Base-by-base conservation (phyloP, 225 moss, liverwort and hornwort genomes). In the Ulota crispa region DNA sequence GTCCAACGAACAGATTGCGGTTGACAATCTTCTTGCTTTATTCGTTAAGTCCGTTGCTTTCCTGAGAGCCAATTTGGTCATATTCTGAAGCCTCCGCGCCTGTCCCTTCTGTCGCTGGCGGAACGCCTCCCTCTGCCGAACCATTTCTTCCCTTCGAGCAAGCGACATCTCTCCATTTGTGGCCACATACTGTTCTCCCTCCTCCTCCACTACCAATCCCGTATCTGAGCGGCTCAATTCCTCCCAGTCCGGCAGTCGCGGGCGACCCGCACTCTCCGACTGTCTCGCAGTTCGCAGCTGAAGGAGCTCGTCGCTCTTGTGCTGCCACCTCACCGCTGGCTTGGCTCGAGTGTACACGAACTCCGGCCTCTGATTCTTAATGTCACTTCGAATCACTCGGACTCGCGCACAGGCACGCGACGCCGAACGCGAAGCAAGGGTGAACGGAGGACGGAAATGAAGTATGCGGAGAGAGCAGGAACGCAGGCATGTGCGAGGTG, bases 21-120 rank as follows among this genome's bases (percentile, higher is more conserved):
- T 83, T 6, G 94, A 81, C 71, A 96, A 81, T 76, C 94, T 85
- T 57, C 83, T 78, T 2, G 91, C 96, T 82, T 89, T 96, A 61
- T 81, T 88, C 59, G 88, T 89, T 89, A 93, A 89, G 84, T 94
- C 94, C 74, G 89, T 93, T 60, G 92, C 95, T 84, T 93, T 96
- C 77, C 90, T 45, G 23, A 99, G 94, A 13, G 95, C 95, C 83
- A 94, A 75, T 82, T 92, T 93, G 14, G 98, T 94, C 88, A 95
- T 79, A 74, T 71, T 91, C 56, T 81, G 83, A 83, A 94, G 74
- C 85, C 84, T 88, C 71, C 82, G 83, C 14, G 32, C 67, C 63
- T 92, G 75, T 54, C 88, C 86, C 65, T 86, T 81, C 75, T 86
- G 85, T 41, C 78, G 81, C 70, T 83, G 85, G 7, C 83, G 83